phyloP scores from a whole-genome alignment of 2,329 filamentous ascomycete species.

The Magnaporthales sp. region DNA sequence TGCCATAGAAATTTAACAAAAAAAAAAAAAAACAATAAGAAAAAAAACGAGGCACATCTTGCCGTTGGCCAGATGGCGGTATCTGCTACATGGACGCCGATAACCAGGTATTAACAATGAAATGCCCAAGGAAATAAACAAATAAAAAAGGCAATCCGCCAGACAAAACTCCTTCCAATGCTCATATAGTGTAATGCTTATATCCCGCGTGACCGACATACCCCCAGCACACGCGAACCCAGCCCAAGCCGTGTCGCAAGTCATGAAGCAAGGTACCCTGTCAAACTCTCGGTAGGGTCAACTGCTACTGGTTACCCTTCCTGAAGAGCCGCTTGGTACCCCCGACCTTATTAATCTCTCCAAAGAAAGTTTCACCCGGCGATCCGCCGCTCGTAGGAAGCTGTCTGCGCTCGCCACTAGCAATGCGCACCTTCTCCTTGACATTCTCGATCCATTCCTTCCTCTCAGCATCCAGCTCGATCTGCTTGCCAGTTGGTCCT shows the following conservation, averaged over 20 bases:
- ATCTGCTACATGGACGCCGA: not conserved
- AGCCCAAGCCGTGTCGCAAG: not conserved
- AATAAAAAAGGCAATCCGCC: not conserved
- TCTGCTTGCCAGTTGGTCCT: constrained; percentile 57
- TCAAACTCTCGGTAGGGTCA: not conserved
- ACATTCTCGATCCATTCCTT: constrained; percentile 76
- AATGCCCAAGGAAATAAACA: not conserved
- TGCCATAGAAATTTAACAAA: not conserved
- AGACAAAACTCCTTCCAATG: not conserved
- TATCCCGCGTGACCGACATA: not conserved
- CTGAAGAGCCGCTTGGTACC: constrained; percentile 65
- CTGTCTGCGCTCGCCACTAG: constrained; percentile 46
- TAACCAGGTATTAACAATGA: not conserved
- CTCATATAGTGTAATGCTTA: not conserved
- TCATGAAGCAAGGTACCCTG: not conserved
- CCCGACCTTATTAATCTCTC: constrained; percentile 63
- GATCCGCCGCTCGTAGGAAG: constrained; percentile 9
- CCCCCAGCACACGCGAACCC: not conserved
- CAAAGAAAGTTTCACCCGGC: constrained; percentile 40
- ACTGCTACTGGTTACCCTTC: constrained; percentile 8
- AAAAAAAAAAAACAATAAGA: not conserved
- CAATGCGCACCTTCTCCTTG: constrained; percentile 68
- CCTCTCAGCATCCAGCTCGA: constrained; percentile 63
- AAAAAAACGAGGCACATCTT: not conserved
- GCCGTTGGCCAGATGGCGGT: not conserved